A percentile compares a stretch with the other conserved stretches of the same genome.
Evolutionary conservation across 2,329 filamentous ascomycete genomes (phyloP).

Genomic region (Aureobasidium sp.): DNA sequence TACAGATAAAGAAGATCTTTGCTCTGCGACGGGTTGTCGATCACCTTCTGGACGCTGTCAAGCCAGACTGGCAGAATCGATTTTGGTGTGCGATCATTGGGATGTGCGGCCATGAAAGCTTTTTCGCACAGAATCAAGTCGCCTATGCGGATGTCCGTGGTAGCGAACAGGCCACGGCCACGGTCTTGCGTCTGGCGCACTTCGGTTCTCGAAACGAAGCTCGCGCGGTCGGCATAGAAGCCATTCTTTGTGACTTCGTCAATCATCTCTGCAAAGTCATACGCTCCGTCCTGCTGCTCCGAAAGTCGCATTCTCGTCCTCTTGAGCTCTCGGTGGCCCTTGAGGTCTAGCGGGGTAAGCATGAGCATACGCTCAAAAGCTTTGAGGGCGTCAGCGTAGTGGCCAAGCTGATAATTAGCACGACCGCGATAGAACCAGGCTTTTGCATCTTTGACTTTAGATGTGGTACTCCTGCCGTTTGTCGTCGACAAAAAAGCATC

Average conservation of each 20-base stretch:
- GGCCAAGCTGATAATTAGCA: slow-evolving; percentile 23
- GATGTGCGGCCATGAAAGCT: slow-evolving; percentile 19
- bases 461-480: background rate
- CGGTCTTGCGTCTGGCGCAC: background rate
- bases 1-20: slow-evolving; percentile 18
- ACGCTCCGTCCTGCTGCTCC: slow-evolving; percentile 21
- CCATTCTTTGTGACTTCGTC: background rate
- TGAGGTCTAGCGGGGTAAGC: slow-evolving; percentile 17
- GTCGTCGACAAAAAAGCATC: slow-evolving; percentile 20
- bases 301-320: slow-evolving; percentile 17
- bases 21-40: slow-evolving; percentile 17
- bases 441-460: slow-evolving; percentile 19
- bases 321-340: slow-evolving; percentile 15
- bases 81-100: slow-evolving; percentile 16
- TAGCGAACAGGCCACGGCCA: slow-evolving; percentile 10
- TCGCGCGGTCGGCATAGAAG: slow-evolving; percentile 20
- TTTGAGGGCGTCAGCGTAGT: slow-evolving; percentile 16
- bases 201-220: slow-evolving; percentile 15
- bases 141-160: background rate
- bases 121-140: slow-evolving; percentile 21
- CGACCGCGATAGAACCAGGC: slow-evolving; percentile 22
- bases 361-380: slow-evolving; percentile 16
- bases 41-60: slow-evolving; percentile 19
- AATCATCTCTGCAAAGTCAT: slow-evolving; percentile 21
- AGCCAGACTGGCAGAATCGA: slow-evolving; percentile 13